Evolutionary conservation across 2,329 filamentous ascomycete genomes (phyloP).

Genomic region (Kalaharituber pfeilii): DNA sequence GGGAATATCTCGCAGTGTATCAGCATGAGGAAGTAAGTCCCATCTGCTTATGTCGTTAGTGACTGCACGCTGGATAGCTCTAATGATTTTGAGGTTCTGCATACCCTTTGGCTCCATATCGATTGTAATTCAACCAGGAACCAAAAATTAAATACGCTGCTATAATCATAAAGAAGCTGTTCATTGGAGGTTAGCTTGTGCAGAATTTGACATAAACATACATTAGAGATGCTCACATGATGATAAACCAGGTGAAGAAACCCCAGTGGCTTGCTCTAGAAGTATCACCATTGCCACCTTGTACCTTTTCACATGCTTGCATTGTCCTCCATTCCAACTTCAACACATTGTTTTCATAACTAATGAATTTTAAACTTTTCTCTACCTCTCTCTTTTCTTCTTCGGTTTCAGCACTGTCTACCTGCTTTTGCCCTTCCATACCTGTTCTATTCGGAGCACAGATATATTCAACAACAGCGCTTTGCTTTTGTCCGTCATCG

Average conservation of each 20-base stretch:
- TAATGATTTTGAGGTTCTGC: slow-evolving; percentile 9
- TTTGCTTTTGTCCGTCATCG: slow-evolving; percentile 41
- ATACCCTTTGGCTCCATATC: slow-evolving; percentile 63
- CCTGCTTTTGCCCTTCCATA: slow-evolving; percentile 51
- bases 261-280: slow-evolving; percentile 53
- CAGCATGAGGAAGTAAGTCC: slow-evolving; percentile 84
- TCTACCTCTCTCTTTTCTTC: too few species aligned
- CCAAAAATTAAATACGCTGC: slow-evolving; percentile 93
- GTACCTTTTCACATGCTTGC: slow-evolving; percentile 54
- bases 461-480: slow-evolving; percentile 67
- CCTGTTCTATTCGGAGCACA: slow-evolving; percentile 61
- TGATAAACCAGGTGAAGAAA: slow-evolving; percentile 92
- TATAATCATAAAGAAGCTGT: slow-evolving; percentile 63
- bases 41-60: slow-evolving; percentile 36
- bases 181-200: neutral
- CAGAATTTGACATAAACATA: too few species aligned
- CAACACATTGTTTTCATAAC: slow-evolving; percentile 53
- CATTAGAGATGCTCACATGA: slow-evolving; percentile 49
- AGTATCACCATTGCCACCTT: slow-evolving; percentile 30
- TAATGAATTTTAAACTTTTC: slow-evolving; percentile 56
- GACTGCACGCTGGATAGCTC: neutral
- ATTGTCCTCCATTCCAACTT: slow-evolving; percentile 74
- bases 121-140: slow-evolving; percentile 97
- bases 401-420: slow-evolving; percentile 27
- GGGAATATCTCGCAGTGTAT: slow-evolving; percentile 78